Evolutionary conservation across 2,329 filamentous ascomycete genomes (phyloP), one percentile per base, ranked within the genome.

Genomic region (Cladobotryum protrusum): DNA sequence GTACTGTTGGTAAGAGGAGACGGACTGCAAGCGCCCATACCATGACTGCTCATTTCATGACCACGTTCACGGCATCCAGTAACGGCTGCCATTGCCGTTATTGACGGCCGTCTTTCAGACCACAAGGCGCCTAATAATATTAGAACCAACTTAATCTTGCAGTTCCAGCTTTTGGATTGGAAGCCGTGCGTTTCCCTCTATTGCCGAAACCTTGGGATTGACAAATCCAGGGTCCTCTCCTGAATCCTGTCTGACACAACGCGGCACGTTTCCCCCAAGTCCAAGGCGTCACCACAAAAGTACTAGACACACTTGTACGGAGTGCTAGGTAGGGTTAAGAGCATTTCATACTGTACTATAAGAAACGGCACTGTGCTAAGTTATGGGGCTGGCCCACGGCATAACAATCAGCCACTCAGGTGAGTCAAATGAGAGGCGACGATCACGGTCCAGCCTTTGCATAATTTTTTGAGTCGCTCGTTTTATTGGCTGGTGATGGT

Each of bases 391-490:
- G 42, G 43, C 24, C 41, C 40, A 45, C 34, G 45, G 54, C 54
- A 58, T 50, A 43, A 33, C 52, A 35, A 33, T 49, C 49, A 48
- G 49, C 53, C 56, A 57, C 47, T 57, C 49, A 51, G 49, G 37
- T 45, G 42, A 44, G 50, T 53, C 53, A 50, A 50, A 50, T 36
- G 29, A 42, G 50, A 49, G 56, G 43, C 50, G 37, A 42, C 54
- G 59, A 61, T 65, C 61, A 51, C 55, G 53, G 45, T 35, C 51
- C 56, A 48, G 40, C 46, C 47, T 45, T 49, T 59, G 56, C 59
- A 62, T 53, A 54, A 61, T 50, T 57, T 32, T 15, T 18, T 42
- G 44, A 29, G 19, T 37, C 45, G 52, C 32, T 17, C 36, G 35
- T 44, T n/a, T 50, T 37, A 61, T 61, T 61, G 61, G 56, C 29